Conservation (phyloP, 345 rosid genomes). For the Cardiospermum halicacabum region DNA sequence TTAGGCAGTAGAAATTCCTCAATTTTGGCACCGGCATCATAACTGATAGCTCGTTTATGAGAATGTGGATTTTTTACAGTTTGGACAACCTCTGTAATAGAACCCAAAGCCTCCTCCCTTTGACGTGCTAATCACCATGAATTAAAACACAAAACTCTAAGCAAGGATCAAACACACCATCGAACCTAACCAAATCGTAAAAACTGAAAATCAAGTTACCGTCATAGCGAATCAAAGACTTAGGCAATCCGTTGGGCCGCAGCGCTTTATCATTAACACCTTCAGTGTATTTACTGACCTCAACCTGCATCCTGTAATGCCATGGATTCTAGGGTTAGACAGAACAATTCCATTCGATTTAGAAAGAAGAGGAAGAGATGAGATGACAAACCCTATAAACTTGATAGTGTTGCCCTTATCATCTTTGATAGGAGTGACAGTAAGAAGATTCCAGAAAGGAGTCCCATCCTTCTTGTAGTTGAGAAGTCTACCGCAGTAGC, state of each 20-base stretch:
- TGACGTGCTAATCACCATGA: slow-evolving; percentile 61
- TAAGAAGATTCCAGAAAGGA: slow-evolving; percentile 98
- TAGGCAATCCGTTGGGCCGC: slow-evolving; percentile 87
- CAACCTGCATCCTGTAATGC: slow-evolving; percentile 88
- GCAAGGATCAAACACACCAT: background rate
- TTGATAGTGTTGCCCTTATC: slow-evolving; percentile 72
- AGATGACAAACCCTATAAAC: slow-evolving; percentile 65
- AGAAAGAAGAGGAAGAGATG: background rate
- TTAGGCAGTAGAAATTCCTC: slow-evolving; percentile 36
- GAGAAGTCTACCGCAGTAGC: slow-evolving; percentile 87
- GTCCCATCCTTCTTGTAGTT: slow-evolving; percentile 91
- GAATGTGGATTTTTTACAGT: slow-evolving; percentile 60
- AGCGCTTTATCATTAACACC: slow-evolving; percentile 64
- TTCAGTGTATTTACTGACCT: slow-evolving; percentile 94
- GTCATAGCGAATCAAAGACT: slow-evolving; percentile 84
- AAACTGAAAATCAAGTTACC: slow-evolving; percentile 34
- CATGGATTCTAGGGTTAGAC: background rate
- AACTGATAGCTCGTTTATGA: slow-evolving; percentile 37
- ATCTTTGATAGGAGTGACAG: slow-evolving; percentile 87
- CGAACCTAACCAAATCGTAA: too few species aligned
- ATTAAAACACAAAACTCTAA: background rate
- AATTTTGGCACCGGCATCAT: slow-evolving; percentile 19
- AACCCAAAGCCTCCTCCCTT: slow-evolving; percentile 71
- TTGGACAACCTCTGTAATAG: slow-evolving; percentile 84
- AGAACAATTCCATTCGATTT: background rate